A percentile compares a stretch with the other conserved stretches of the same genome.
These are phyloP conservation scores for Talaromyces liani DNA, from an alignment of 495 filamentous ascomycete species.

Conservation along the genomic window DNA sequence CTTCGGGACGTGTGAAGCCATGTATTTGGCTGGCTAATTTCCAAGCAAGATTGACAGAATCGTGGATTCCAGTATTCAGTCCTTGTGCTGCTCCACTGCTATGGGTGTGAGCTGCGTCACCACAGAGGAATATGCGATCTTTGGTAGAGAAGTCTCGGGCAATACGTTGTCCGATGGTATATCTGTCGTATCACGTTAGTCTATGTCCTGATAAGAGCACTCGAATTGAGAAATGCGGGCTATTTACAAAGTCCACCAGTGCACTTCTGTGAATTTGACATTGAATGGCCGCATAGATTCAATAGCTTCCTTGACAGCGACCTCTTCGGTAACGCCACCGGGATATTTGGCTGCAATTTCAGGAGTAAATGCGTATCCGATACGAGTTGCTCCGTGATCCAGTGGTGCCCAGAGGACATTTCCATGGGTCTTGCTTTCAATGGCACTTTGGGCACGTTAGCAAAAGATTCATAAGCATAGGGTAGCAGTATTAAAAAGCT, in stretches of 20 bases:
- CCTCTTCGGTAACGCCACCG: constrained; percentile 16
- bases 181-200: neutral
- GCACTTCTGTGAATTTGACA: constrained; percentile 34
- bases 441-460: constrained; percentile 8
- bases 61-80: constrained; percentile 44
- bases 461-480: neutral
- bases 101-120: constrained; percentile 44
- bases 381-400: constrained; percentile 39
- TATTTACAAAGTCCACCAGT: constrained; percentile 51
- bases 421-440: constrained; percentile 44
- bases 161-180: constrained; percentile 19
- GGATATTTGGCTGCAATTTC: constrained; percentile 33
- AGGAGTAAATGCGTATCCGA: constrained; percentile 47
- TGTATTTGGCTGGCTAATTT: constrained; percentile 35
- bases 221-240: constrained; percentile 16
- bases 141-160: constrained; percentile 34
- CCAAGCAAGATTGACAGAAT: constrained; percentile 42
- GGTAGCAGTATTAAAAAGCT: neutral
- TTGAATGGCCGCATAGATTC: constrained; percentile 38
- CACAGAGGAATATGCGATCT: constrained; percentile 36
- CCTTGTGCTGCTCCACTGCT: constrained; percentile 40
- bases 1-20: constrained; percentile 12
- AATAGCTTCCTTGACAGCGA: constrained; percentile 32
- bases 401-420: constrained; percentile 44
- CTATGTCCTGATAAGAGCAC: neutral